These are phyloP conservation scores for Phytophthora colocasiae DNA, from an alignment of 352 stramenopile genomes.

Conservation along the genomic window DNA sequence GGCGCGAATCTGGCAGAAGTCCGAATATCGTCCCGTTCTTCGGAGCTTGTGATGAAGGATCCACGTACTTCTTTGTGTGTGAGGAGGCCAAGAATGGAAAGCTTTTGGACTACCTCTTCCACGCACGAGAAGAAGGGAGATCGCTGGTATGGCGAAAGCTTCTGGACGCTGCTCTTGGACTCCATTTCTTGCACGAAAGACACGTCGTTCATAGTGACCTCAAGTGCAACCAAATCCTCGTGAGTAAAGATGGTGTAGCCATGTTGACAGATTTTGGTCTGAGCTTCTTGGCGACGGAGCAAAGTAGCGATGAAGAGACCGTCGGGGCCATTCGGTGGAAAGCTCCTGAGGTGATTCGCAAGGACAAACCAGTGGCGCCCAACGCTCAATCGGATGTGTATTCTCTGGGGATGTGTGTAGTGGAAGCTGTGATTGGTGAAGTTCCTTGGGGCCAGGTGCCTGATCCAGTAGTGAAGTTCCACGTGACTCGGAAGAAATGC, in stretches of 20 bases:
- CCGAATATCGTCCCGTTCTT: background rate
- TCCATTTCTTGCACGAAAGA: background rate
- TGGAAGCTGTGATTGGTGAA: background rate
- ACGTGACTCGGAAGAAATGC: background rate
- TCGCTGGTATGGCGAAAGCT: background rate
- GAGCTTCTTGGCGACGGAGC: background rate
- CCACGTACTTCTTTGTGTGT: background rate
- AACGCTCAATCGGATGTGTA: background rate
- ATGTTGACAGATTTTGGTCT: background rate
- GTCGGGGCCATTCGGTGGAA: background rate
- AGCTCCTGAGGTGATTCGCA: background rate
- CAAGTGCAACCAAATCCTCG: background rate
- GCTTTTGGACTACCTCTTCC: background rate
- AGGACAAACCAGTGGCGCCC: background rate
- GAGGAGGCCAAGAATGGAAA: background rate
- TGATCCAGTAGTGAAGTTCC: background rate
- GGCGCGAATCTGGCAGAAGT: background rate
- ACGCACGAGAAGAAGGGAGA: background rate
- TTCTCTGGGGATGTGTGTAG: background rate
- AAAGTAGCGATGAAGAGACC: background rate
- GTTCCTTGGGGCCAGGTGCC: background rate
- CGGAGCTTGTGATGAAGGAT: background rate
- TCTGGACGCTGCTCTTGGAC: background rate
- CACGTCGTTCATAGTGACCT: background rate
- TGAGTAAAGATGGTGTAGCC: background rate